A percentile compares a stretch with the other conserved stretches of the same genome.
These are phyloP conservation scores for Neofusicoccum cordaticola DNA, from an alignment of 2,329 filamentous ascomycete species.

Conservation along the genomic window DNA sequence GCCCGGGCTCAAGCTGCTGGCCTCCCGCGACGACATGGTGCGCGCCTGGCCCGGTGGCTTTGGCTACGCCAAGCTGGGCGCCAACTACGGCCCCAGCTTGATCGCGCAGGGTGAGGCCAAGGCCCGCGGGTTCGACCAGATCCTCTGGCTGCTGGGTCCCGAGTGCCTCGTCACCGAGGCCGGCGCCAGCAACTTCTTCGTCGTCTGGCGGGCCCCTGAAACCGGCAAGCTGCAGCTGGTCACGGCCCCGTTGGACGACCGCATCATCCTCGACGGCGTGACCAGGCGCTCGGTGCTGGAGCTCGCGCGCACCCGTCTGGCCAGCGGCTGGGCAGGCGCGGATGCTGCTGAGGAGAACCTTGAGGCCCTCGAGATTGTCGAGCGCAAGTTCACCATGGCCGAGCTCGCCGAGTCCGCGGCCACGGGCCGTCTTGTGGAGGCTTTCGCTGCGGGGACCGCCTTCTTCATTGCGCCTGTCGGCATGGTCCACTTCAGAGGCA, in stretches of 20 bases:
- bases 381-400: conserved; percentile 77
- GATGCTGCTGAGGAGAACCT: conserved; percentile 23
- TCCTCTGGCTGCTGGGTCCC: conserved; percentile 87
- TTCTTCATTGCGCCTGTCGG: conserved; percentile 50
- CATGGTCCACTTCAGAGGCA: conserved; percentile 45
- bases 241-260: conserved; percentile 78
- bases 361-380: conserved; percentile 64
- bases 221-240: conserved; percentile 64
- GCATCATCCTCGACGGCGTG: conserved; percentile 83
- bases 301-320: conserved; percentile 63
- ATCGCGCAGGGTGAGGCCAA: conserved; percentile 74
- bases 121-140: conserved; percentile 74
- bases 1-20: conserved; percentile 65
- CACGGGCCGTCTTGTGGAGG: conserved; percentile 77
- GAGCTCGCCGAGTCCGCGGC: conserved; percentile 70
- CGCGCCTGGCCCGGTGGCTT: conserved; percentile 93
- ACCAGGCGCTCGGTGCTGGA: conserved; percentile 80
- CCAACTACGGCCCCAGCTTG: conserved; percentile 86
- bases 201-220: conserved; percentile 69
- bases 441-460: conserved; percentile 84
- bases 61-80: conserved; percentile 87
- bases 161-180: conserved; percentile 83
- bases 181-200: conserved; percentile 88
- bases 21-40: conserved; percentile 76
- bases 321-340: conserved; percentile 26